Evolutionary conservation across 106 monocot species (phyloP), one percentile per base, ranked within the genome.

Genomic region (Dendrobium chrysotoxum): DNA sequence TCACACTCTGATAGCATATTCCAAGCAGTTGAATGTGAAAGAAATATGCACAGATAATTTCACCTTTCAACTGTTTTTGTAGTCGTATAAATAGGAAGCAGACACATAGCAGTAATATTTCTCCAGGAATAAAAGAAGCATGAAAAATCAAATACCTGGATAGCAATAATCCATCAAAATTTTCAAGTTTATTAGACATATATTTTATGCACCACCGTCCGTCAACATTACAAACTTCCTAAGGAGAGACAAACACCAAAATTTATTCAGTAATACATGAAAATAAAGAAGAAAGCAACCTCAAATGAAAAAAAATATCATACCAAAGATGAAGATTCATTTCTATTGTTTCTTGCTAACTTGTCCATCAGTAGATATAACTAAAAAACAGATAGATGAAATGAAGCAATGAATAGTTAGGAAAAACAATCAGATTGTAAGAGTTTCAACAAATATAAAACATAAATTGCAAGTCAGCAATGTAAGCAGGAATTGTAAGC

Each of bases 171-270:
- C 91, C 93, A 68, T 86, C 85, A 75, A 87, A 61, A 21, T 50
- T 75, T 81, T 80, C 21, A 75, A 35, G 28, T 23, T 86, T 30
- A 73, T 80, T 77, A 28, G 61, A 42, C 23, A 66, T 40, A 61
- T 77, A 72, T 85, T 87, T 91, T 50, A 93, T 39, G 75, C 93
- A 93, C 91, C 89, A 91, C 82, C 93, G 84, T 78, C 91, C 93
- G 83, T 89, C 86, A 71, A 85, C 55, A 86, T 80, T 84, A 79
- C 85, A 91, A 54, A 89, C 61, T 83, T 93, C 91, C 93, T 93
- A 55, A 79, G 73, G 70, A 39, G 75, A 81, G 66, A 71, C 30
- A 40, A 84, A 4, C 21, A 76, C 18, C 45, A 28, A 45, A 41
- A 82, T 45, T 18, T n/a, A 75, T 53, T 10, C 64, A 20, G 40